These are phyloP conservation scores for Trebouxia sp. DNA, from an alignment of 139 green algal genomes.

Conservation along the genomic window DNA sequence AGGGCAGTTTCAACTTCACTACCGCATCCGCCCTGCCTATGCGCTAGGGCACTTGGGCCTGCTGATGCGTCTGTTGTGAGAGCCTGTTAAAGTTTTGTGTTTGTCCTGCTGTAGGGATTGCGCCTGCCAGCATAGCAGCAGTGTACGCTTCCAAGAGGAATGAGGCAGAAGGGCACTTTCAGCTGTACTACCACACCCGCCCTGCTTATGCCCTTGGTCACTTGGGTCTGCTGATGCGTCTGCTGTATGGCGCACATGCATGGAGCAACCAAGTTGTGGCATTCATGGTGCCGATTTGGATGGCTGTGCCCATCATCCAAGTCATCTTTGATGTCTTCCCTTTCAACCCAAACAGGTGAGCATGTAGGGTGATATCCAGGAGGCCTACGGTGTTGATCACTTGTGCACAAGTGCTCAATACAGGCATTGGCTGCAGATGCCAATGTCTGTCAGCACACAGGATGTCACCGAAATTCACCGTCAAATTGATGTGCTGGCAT, in stretches of 20 bases:
- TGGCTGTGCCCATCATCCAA: slow-evolving; percentile 28
- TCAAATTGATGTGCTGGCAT: too few species aligned
- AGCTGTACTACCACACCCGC: slow-evolving; percentile 24
- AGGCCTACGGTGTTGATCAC: too few species aligned
- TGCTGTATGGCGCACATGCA: slow-evolving; percentile 12
- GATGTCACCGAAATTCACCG: too few species aligned
- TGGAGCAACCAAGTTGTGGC: slow-evolving; percentile 14
- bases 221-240: background rate
- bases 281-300: background rate
- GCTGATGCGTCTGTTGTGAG: too few species aligned
- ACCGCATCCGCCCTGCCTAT: too few species aligned
- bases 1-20: too few species aligned
- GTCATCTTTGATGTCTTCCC: slow-evolving; percentile 34
- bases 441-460: too few species aligned
- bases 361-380: too few species aligned
- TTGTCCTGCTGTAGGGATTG: slow-evolving; percentile 3
- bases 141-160: slow-evolving; percentile 6
- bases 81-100: background rate
- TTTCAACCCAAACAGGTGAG: slow-evolving; percentile 22
- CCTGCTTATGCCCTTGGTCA: background rate
- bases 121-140: background rate
- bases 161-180: slow-evolving; percentile 18
- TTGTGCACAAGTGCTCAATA: too few species aligned
- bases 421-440: too few species aligned
- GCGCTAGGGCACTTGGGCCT: too few species aligned